These are phyloP conservation scores for Teratosphaeria epicoccoides DNA, from an alignment of 2,329 filamentous ascomycete species.

Conservation along the genomic window DNA sequence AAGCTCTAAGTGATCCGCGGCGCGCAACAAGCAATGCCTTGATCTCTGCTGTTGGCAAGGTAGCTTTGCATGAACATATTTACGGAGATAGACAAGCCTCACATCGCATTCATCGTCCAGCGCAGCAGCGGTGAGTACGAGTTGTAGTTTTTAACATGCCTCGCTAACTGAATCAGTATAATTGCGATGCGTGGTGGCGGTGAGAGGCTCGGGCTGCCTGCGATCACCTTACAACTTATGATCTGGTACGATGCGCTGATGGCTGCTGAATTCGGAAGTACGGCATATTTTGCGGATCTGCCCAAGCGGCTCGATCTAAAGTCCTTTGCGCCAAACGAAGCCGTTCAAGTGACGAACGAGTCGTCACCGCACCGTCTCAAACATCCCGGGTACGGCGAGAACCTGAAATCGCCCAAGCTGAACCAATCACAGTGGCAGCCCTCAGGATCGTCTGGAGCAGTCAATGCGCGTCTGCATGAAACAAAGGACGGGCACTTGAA, in stretches of 20 bases:
- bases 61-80: conserved; percentile 16
- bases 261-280: conserved; percentile 6
- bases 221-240: conserved; percentile 7
- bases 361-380: conserved; percentile 3
- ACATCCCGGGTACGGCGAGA: conserved; percentile 5
- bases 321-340: conserved; percentile 3
- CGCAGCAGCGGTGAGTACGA: conserved; percentile 7
- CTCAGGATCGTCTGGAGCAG: not conserved
- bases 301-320: conserved; percentile 1
- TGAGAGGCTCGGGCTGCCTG: conserved; percentile 3
- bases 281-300: conserved; percentile 5
- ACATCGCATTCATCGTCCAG: conserved; percentile 12
- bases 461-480: not conserved
- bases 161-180: conserved; percentile 3
- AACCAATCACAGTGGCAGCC: not conserved
- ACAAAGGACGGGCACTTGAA: no score
- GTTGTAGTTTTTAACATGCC: not conserved
- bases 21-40: conserved; percentile 12
- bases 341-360: conserved; percentile 4
- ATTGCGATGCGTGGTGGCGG: conserved; percentile 10
- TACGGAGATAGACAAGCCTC: conserved; percentile 14
- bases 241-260: conserved; percentile 8
- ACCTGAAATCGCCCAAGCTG: not conserved
- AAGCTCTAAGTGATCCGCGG: conserved; percentile 12
- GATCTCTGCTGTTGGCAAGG: conserved; percentile 16